These are phyloP conservation scores for Vigna reflexopilosa DNA, from an alignment of 306 rosid genomes.

Conservation along the genomic window DNA sequence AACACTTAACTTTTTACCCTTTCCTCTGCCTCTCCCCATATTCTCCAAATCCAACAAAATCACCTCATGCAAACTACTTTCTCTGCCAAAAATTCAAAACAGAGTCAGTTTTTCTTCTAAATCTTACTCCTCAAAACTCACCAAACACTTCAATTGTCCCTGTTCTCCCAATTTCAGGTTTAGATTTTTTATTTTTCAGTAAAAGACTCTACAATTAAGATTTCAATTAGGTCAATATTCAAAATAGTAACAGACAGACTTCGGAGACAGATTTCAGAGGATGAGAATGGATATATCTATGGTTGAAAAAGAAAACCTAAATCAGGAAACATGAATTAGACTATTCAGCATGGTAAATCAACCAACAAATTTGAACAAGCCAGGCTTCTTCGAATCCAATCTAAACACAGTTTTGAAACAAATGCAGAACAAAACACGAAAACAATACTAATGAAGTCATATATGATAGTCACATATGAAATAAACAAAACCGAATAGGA, in stretches of 20 bases:
- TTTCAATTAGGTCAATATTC: background rate
- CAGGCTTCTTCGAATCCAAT: constrained; percentile 26
- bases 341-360: background rate
- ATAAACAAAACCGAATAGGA: background rate
- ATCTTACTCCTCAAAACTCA: background rate
- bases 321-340: background rate
- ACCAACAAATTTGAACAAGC: background rate
- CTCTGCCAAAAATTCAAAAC: constrained; percentile 41
- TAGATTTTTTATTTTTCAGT: background rate
- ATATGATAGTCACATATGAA: constrained; percentile 28
- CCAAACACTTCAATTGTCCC: background rate
- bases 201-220: background rate
- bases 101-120: background rate
- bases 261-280: background rate
- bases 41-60: constrained; percentile 42
- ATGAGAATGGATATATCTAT: background rate
- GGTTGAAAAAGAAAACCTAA: background rate
- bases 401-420: background rate
- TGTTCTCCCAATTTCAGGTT: constrained; percentile 13
- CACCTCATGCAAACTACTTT: constrained; percentile 47
- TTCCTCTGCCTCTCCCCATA: constrained; percentile 67
- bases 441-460: background rate
- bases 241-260: constrained; percentile 10
- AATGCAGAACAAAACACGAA: constrained; percentile 43
- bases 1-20: constrained; percentile 49